A percentile compares a stretch with the other conserved stretches of the same genome.
Conservation (phyloP, 2,329 filamentous ascomycete genomes). For the Fusarium agapanthi region DNA sequence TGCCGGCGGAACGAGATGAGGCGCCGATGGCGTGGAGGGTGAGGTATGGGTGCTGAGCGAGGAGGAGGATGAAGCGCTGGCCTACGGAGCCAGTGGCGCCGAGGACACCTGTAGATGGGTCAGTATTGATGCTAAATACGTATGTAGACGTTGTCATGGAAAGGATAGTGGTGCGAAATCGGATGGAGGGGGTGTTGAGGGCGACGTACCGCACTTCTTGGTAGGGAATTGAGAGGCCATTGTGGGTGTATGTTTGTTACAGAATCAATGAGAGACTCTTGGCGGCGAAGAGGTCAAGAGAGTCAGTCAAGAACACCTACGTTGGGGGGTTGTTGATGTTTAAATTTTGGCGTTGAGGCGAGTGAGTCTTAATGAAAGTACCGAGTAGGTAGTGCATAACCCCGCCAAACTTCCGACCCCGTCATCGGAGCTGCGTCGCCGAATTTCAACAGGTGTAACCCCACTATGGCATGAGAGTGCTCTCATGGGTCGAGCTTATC, state of each 20-base stretch:
- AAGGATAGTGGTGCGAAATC: constrained; percentile 6
- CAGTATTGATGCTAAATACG: constrained; percentile 1
- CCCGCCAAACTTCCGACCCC: constrained; percentile 43
- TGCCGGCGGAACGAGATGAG: constrained; percentile 87
- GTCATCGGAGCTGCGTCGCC: constrained; percentile 45
- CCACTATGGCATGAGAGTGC: constrained; percentile 25
- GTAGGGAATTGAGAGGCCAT: constrained; percentile 58
- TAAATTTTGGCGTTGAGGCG: constrained; percentile 35
- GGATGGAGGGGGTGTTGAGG: constrained; percentile 6
- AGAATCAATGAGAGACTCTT: background rate
- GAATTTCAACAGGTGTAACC: background rate
- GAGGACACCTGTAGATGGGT: constrained; percentile 69
- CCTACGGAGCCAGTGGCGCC: constrained; percentile 95
- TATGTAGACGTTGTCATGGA: background rate
- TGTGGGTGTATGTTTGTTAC: background rate
- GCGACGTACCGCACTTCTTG: constrained; percentile 66
- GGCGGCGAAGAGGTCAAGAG: background rate
- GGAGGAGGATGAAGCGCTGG: constrained; percentile 92
- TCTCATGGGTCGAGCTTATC: constrained; percentile 14
- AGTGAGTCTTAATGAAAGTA: constrained; percentile 28
- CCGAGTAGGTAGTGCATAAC: constrained; percentile 20
- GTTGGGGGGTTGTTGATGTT: constrained; percentile 1
- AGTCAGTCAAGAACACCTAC: background rate
- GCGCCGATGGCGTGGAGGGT: constrained; percentile 89
- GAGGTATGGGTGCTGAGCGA: constrained; percentile 87